These are phyloP conservation scores for Acer campestre DNA, from an alignment of 345 rosid genomes.

Conservation along the genomic window DNA sequence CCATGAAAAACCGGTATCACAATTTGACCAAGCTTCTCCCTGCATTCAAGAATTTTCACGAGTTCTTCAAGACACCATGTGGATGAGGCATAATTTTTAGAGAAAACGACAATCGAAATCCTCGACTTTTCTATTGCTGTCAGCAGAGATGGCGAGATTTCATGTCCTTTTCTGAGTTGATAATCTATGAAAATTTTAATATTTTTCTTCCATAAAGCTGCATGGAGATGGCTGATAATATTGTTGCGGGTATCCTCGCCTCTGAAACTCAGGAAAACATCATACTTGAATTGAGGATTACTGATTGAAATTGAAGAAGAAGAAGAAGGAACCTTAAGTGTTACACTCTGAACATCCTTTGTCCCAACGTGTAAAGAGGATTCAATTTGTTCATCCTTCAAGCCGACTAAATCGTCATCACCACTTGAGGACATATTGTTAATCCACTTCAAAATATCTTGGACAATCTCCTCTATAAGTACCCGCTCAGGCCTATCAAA, in stretches of 20 bases:
- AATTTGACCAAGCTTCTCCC: neutral
- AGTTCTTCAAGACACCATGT: conserved; percentile 10
- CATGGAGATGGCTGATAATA: neutral
- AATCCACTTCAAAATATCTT: no score
- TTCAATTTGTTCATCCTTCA: no score
- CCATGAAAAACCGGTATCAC: neutral
- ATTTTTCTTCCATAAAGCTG: neutral
- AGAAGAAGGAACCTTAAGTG: no score
- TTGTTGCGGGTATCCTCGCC: neutral
- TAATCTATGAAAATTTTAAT: conserved; percentile 7
- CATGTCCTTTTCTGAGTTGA: neutral
- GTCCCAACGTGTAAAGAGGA: no score
- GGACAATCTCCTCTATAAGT: no score
- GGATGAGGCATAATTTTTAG: neutral
- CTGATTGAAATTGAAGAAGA: no score
- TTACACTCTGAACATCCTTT: no score
- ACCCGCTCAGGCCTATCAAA: no score
- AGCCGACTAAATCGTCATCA: no score
- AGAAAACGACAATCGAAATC: neutral
- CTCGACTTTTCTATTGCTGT: conserved; percentile 4
- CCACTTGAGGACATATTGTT: no score
- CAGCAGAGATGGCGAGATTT: neutral
- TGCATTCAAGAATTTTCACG: neutral
- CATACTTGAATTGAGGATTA: no score
- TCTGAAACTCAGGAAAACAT: conserved; percentile 9